Conservation (phyloP, 805 yeast species). For the Candida nanaspora region DNA sequence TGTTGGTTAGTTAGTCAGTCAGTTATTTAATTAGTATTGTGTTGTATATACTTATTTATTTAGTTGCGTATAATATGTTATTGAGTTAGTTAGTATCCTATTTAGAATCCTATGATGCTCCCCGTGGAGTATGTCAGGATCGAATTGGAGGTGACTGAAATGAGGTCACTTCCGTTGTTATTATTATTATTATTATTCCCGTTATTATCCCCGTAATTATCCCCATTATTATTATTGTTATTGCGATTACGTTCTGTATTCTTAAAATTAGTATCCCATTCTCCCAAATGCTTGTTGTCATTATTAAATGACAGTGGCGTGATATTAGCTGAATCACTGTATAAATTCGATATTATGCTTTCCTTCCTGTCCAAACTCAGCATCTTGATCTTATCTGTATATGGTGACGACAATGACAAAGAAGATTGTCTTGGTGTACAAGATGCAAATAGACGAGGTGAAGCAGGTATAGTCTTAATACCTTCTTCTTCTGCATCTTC, state of each 20-base stretch:
- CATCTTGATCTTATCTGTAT: constrained; percentile 8
- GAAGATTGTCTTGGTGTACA: too few species aligned
- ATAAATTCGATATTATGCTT: background rate
- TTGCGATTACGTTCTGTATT: too few species aligned
- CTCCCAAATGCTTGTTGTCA: too few species aligned
- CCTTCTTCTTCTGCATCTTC: constrained; percentile 5
- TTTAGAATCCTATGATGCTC: constrained; percentile 20
- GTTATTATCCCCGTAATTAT: constrained; percentile 16
- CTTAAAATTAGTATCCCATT: too few species aligned
- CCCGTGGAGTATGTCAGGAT: constrained; percentile 18
- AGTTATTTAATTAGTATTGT: too few species aligned
- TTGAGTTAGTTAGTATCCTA: background rate
- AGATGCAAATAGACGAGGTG: background rate
- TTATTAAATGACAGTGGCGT: background rate
- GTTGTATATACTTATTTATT: background rate
- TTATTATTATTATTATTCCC: background rate
- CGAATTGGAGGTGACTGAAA: background rate
- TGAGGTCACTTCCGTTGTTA: background rate
- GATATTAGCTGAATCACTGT: constrained; percentile 1
- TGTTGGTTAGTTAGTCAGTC: too few species aligned
- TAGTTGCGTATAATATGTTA: too few species aligned
- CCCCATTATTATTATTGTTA: constrained; percentile 3
- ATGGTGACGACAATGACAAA: background rate
- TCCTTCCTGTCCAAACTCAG: background rate
- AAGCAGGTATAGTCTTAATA: background rate